Percentiles rank a stretch among this genome's conserved stretches.
These are phyloP conservation scores for Candida parachauliodes DNA, from an alignment of 805 yeast genomes.

Conservation along the genomic window DNA sequence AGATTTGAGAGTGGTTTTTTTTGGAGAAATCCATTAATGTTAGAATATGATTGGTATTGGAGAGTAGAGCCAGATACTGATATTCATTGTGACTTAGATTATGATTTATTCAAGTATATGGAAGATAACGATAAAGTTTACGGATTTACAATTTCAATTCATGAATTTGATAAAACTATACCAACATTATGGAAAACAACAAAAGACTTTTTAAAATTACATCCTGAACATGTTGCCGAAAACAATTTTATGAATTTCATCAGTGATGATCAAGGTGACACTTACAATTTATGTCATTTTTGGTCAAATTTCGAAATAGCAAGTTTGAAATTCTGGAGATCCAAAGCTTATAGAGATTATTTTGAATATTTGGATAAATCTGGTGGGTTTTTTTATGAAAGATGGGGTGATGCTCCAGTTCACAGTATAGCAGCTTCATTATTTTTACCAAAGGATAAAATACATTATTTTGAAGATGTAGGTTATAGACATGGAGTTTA, in stretches of 20 bases:
- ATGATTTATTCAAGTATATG: conserved; percentile 84
- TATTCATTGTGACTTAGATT: conserved; percentile 77
- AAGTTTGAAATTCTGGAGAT: conserved; percentile 64
- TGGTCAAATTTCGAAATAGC: conserved; percentile 92
- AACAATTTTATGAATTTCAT: conserved; percentile 69
- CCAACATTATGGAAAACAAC: conserved; percentile 80
- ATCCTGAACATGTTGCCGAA: conserved; percentile 48
- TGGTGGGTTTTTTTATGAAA: conserved; percentile 90
- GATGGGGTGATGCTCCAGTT: conserved; percentile 96
- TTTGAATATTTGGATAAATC: conserved; percentile 71
- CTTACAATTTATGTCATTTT: conserved; percentile 81
- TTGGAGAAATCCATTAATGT: conserved; percentile 70
- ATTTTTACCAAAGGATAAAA: conserved; percentile 63
- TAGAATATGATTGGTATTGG: conserved; percentile 89
- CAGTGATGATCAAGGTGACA: conserved; percentile 64
- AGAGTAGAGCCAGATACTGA: conserved; percentile 87
- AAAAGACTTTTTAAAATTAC: conserved; percentile 57
- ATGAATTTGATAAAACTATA: conserved; percentile 81
- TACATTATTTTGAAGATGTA: conserved; percentile 78
- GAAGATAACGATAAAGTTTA: conserved; percentile 73
- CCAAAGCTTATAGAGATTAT: conserved; percentile 64
- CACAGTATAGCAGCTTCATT: conserved; percentile 85
- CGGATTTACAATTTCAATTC: conserved; percentile 80
- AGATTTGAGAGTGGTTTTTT: conserved; percentile 89
- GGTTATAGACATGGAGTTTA: conserved; percentile 84